Evolutionary conservation across 768 basidiomycete species (phyloP), one percentile per base, ranked within the genome.

Genomic region (Fibroporia radiculosa): DNA sequence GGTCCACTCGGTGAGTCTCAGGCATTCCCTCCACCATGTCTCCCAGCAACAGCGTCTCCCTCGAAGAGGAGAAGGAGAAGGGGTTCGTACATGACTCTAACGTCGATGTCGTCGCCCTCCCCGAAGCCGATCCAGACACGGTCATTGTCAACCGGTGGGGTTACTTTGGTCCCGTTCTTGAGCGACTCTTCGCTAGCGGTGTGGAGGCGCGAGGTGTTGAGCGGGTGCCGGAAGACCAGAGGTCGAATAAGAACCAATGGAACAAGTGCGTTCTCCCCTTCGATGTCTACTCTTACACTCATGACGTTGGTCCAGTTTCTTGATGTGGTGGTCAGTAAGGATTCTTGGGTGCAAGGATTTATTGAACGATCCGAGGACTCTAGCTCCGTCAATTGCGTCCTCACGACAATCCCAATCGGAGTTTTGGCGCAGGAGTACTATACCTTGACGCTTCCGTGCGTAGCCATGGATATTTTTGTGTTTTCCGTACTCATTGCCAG

Each of bases 201-300:
- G 71, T 77, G 16, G 76, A 78, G 56, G 74, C 73, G 4, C 61
- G 72, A 56, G 76, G 76, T 16, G 70, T 78, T 5, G 76, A 76
- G 49, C 70, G 75, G 11, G 70, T 77, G 0, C 72, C 71, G 13
- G 76, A 77, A 53, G 57, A 69, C 45, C 67, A 75, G 57, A 53
- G 72, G 48, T 67, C 69, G 41, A 58, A 49, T 1, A 71, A 70
- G 45, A 67, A 72, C 46, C 52, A 63, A 12, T 71, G 70, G 67
- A 72, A 71, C 53, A 69, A 70, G 68, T 67, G 39, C 35, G 65
- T 62, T 12, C 26, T 22, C 26, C n/a, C 32, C 40, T 12, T 22
- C 29, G 12, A 14, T 35, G 13, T 23, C n/a, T 41, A 56, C 47
- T 22, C 35, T 8, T 37, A 25, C 7, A 16, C 24, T 47, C 29